Base-by-base conservation (phyloP, 352 stramenopile species). In the Pythium aristosporum region DNA sequence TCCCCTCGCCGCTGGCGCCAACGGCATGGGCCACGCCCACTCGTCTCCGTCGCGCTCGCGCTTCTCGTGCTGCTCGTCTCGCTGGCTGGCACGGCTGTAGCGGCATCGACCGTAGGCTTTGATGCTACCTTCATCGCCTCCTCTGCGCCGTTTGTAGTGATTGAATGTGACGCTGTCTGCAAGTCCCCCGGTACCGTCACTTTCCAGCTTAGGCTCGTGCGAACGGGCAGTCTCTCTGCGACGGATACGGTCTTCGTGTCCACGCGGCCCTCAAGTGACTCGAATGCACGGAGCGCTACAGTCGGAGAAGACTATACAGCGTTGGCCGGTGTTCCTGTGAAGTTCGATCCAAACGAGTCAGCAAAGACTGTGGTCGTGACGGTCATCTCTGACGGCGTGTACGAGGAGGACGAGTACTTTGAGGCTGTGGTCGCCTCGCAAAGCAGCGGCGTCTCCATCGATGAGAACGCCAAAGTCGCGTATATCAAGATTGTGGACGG, bases 401-500 rank as follows among this genome's bases (percentile, higher is more conserved):
- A 87, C 51, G 72, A 84, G 48, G 63, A 79, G 51, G 75, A 82
- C 46, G 68, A 80, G 41, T 59, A 60, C 28, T 82, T 85, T 52
- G 71, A 85, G 57, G 75, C 57, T 30, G 55, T 71, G 18, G 21
- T 87, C 21, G n/a, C 41, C 5, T 73, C 59, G 8, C 61, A 69
- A 16, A 79, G 63, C 34, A 21, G 49, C 23, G 68, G 67, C 1
- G 69, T 74, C 10, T 58, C 66, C 0, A 30, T 85, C 13, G 23
- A 42, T 20, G 28, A 32, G 5, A 44, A 48, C 4, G 44, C 67
- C 0, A 55, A 50, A 11, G 67, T 73, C 13, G 76, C 76, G 36
- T 82, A 79, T 48, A 67, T 77, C 50, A 65, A 64, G 28, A 78
- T 76, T 57, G 60, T 73, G 43, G 73, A 76, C 54, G 68, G 67